Evolutionary conservation across 352 stramenopile genomes (phyloP).

Genomic region (Pythium vanterpoolii): DNA sequence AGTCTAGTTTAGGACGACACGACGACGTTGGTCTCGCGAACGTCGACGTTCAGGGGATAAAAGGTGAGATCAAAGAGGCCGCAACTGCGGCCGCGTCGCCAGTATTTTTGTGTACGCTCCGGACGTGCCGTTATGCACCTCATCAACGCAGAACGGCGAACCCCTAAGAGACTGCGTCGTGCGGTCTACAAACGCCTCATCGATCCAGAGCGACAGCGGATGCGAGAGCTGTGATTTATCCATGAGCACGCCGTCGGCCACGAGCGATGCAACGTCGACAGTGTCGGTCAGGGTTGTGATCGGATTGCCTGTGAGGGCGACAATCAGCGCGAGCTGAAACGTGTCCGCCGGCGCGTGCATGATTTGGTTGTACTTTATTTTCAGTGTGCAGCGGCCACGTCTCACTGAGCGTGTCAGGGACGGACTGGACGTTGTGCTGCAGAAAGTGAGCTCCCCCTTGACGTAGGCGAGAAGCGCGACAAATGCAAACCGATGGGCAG

Average conservation of each 20-base stretch:
- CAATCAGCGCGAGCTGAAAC: background rate
- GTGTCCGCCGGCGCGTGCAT: background rate
- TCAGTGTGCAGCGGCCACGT: conserved; percentile 5
- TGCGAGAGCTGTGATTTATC: background rate
- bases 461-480: background rate
- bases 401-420: conserved; percentile 8
- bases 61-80: no score
- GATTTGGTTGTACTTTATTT: conserved; percentile 10
- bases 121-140: no score
- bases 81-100: no score
- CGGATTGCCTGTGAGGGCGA: background rate
- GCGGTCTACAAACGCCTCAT: background rate
- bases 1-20: no score
- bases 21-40: no score
- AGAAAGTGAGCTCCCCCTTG: conserved; percentile 18
- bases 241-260: background rate
- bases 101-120: no score
- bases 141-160: conserved; percentile 4
- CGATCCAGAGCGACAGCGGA: conserved; percentile 3
- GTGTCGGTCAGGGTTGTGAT: background rate
- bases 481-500: conserved; percentile 10
- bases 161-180: background rate
- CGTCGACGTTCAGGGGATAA: no score
- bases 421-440: conserved; percentile 11
- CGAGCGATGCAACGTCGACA: background rate